Evolutionary conservation across 2,329 filamentous ascomycete genomes (phyloP), one percentile per base, ranked within the genome.

Genomic region (Chalaropsis ovoidea): DNA sequence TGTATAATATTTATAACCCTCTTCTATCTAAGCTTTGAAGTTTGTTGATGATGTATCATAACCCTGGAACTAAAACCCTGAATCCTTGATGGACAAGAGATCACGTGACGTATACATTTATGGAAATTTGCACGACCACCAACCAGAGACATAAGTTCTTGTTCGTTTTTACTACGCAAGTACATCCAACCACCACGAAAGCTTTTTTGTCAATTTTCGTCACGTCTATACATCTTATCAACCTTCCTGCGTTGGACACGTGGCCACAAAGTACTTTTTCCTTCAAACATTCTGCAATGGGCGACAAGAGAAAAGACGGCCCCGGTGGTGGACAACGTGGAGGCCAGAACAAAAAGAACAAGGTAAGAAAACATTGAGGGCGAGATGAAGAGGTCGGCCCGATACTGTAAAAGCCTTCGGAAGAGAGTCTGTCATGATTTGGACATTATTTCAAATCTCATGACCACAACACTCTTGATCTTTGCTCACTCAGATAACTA

Each of bases 331-430:
- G 68, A 19, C 65, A 69, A 13, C 71, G 70, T 47, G 63, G 41
- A 17, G 71, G 71, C 41, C 68, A 71, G 7, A 65, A 72, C 27
- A 79, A 79, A 69, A 77, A 73, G 71, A 78, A 75, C 71, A 78
- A 77, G 73, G 77, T 78, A 69, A 67, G 71, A 5, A n/a, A 1
- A 35, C 17, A 39, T 58, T 31, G 13, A 6, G 27, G 13, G 7
- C 19, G 24, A 11, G 15, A 31, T 35, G 24, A 6, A 35, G 27
- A 39, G 27, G 7, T 13, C 11, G n/a, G 6, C 15, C 31, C 39
- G 35, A 39, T 39, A 10, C 8, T 39, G 4, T 39, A 1, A 39
- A 39, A 35, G 17, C 24, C 6, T 39, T 58, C 8, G 24, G 35
- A 39, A 39, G 4, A 39, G 35, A 10, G 5, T 39, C 7, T 35